Evolutionary conservation across 1,139 yeast genomes (phyloP).

Genomic region (Sugiyamaella pinicola): DNA sequence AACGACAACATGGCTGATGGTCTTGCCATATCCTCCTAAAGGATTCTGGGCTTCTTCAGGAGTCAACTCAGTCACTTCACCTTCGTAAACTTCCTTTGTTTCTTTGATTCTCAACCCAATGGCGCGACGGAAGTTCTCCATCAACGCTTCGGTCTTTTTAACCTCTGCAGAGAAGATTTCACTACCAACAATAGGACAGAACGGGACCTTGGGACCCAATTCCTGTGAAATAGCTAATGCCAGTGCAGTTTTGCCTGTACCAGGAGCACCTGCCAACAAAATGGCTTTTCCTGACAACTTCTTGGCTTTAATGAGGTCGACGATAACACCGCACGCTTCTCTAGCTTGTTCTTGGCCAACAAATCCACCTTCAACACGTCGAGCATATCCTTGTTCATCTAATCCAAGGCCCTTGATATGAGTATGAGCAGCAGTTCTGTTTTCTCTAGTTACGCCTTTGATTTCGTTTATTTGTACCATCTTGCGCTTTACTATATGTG

Average conservation of each 20-base stretch:
- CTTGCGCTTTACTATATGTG: neutral
- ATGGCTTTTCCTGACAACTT: constrained; percentile 97
- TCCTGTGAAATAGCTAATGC: constrained; percentile 97
- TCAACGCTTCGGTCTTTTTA: constrained; percentile 92
- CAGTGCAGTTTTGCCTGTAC: constrained; percentile 96
- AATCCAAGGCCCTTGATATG: constrained; percentile 95
- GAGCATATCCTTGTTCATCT: constrained; percentile 87
- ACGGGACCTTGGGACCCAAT: constrained; percentile 97
- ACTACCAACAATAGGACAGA: constrained; percentile 95
- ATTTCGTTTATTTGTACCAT: constrained; percentile 90
- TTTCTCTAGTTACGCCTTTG: constrained; percentile 63
- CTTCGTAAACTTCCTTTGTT: constrained; percentile 97
- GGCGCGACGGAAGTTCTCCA: constrained; percentile 97
- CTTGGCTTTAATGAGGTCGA: constrained; percentile 88
- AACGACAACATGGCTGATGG: constrained; percentile 89
- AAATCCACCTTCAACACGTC: constrained; percentile 86
- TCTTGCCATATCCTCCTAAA: constrained; percentile 95
- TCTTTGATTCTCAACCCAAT: constrained; percentile 95
- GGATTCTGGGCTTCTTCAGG: constrained; percentile 98
- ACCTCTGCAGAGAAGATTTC: constrained; percentile 97
- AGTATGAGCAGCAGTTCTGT: constrained; percentile 94
- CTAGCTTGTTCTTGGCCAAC: constrained; percentile 95
- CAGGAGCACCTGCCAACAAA: constrained; percentile 94
- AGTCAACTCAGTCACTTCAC: constrained; percentile 93
- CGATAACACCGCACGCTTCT: constrained; percentile 96